A percentile compares a stretch with the other conserved stretches of the same genome.
These are phyloP conservation scores for Leccinum brunneo-olivaceum DNA, from an alignment of 1,284 basidiomycete species.

Conservation along the genomic window DNA sequence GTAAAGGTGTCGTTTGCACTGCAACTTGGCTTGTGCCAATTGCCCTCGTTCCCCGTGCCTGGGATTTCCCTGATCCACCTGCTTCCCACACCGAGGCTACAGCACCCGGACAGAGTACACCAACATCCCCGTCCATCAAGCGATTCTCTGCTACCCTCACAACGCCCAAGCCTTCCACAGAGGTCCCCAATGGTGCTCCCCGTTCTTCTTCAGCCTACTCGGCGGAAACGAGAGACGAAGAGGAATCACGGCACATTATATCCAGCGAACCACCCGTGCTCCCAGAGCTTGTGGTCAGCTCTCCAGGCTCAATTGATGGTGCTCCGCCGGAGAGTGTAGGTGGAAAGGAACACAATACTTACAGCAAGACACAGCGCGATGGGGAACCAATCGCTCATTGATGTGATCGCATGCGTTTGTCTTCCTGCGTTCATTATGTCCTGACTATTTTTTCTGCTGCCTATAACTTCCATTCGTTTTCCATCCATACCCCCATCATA, in stretches of 20 bases:
- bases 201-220: constrained; percentile 29
- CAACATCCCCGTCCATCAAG: constrained; percentile 19
- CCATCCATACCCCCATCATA: neutral
- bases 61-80: constrained; percentile 58
- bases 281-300: constrained; percentile 32
- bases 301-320: constrained; percentile 30
- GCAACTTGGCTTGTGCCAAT: constrained; percentile 81
- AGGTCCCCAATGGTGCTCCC: constrained; percentile 13
- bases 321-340: constrained; percentile 14
- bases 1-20: constrained; percentile 74
- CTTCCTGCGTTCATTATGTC: too few relatives aligned
- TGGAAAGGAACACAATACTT: constrained; percentile 11
- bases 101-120: constrained; percentile 15
- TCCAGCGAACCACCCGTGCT: constrained; percentile 30
- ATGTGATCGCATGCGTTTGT: constrained; percentile 2
- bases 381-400: constrained; percentile 20
- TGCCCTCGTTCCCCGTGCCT: constrained; percentile 67
- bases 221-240: constrained; percentile 20
- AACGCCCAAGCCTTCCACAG: constrained; percentile 30
- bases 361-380: constrained; percentile 19
- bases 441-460: neutral
- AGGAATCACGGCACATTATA: constrained; percentile 22
- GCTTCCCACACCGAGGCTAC: constrained; percentile 23
- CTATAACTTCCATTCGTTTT: constrained; percentile 16
- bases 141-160: constrained; percentile 25